Conservation (phyloP, 345 rosid species). For the Sisymbrium altissimum region DNA sequence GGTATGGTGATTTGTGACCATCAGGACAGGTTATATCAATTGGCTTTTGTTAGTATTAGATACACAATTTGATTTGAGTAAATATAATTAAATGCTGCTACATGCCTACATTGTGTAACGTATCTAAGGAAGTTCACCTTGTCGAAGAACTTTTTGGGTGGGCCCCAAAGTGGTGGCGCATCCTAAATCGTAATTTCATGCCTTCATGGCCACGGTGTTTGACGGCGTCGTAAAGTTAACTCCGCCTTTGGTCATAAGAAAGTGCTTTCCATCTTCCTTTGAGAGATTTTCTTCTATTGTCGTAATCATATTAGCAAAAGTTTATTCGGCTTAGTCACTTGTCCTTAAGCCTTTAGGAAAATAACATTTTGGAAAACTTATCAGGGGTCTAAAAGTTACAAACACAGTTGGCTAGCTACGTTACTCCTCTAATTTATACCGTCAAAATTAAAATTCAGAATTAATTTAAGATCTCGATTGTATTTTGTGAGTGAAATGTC, state of each 20-base stretch:
- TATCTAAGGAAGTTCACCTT: slow-evolving; percentile 3
- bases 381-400: background rate
- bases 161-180: background rate
- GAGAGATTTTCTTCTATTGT: background rate
- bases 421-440: too few species aligned
- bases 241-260: background rate
- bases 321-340: background rate
- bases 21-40: background rate
- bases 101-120: background rate
- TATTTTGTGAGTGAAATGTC: too few species aligned
- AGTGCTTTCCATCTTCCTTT: slow-evolving; percentile 3
- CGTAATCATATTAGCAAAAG: background rate
- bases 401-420: background rate
- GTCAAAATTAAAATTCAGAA: too few species aligned
- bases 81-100: background rate
- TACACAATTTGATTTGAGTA: too few species aligned
- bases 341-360: background rate
- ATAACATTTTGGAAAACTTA: background rate
- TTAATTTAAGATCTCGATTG: too few species aligned
- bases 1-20: too few species aligned
- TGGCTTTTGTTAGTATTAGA: background rate
- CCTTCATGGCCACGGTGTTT: background rate
- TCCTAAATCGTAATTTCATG: background rate
- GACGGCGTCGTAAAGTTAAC: slow-evolving; percentile 1
- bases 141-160: background rate